Evolutionary conservation across 345 rosid genomes (phyloP).

Genomic region (Salix brachista): DNA sequence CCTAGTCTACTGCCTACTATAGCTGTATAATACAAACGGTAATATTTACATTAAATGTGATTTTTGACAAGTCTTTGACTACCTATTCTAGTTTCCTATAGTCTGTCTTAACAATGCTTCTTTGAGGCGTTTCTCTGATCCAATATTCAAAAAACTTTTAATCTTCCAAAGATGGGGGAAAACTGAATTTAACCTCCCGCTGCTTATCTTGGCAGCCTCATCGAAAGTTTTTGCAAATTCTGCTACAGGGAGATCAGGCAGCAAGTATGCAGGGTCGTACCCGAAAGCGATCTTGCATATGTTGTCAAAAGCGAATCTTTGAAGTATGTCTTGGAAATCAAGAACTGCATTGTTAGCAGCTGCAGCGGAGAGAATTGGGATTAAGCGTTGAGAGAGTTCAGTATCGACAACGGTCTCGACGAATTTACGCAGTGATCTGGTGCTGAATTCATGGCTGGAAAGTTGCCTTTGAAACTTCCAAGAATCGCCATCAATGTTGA

Average conservation of each 20-base stretch:
- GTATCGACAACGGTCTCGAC: not conserved
- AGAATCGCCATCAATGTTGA: not conserved
- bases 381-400: not conserved
- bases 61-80: too few species aligned
- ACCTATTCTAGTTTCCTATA: too few species aligned
- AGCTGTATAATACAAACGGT: too few species aligned
- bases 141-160: constrained; percentile 44
- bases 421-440: not conserved
- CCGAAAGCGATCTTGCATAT: constrained; percentile 65
- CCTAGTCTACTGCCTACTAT: too few species aligned
- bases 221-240: constrained; percentile 59
- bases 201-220: constrained; percentile 46
- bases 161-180: constrained; percentile 52
- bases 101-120: too few species aligned
- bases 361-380: not conserved
- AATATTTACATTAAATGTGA: too few species aligned
- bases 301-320: constrained; percentile 61
- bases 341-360: constrained; percentile 10
- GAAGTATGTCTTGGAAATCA: constrained; percentile 62
- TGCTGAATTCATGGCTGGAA: not conserved
- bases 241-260: constrained; percentile 40
- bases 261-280: constrained; percentile 54
- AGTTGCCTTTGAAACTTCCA: not conserved
- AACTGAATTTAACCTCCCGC: constrained; percentile 43
- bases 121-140: constrained; percentile 53